Evolutionary conservation across 345 rosid species (phyloP), one percentile per base, ranked within the genome.

Genomic region (Gossypium herbaceum): DNA sequence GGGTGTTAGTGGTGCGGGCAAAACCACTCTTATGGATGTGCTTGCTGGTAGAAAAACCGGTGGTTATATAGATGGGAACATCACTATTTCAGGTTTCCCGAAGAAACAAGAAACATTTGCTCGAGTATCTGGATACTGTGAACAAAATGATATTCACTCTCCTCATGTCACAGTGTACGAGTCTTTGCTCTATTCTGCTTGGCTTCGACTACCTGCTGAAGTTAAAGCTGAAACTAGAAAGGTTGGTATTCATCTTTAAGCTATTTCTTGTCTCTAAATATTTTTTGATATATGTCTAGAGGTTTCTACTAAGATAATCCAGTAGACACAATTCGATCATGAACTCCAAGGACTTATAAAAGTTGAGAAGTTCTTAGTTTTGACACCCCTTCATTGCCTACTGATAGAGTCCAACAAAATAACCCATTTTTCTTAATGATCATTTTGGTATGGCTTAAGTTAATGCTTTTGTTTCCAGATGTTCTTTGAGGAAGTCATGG

Each of bases 401-500:
- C 41, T 5, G 50, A 45, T 2, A 45, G 50, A 45, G 10, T 9
- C 12, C 50, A 45, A 45, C 10, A 45, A 45, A 8, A 2, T 45
- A 45, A 45, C 56, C 6, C 4, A 19, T 4, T 19, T 47, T 20
- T 20, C 5, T 41, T 27, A 60, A 27, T 60, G 65, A 12, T 58
- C 34, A 58, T 15, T 58, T 4, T 2, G 45, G 27, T 7, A 7
- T 71, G 51, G 17, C 25, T 60, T 47, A 56, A 57, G 19, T 39
- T 43, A 1, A 13, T 72, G 19, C n/a, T 39, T 15, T 13, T 22
- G 55, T 12, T 59, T 78, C 68, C 84, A 94, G 98, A 86, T 87
- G 82, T 94, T 94, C 71, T 84, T 94, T 54, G 94, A 93, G 72
- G 92, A 93, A 85, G 95, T 93, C 59, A 92, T 94, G 94, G 93